Conservation (phyloP, 2,329 filamentous ascomycete species). For the Chalara sp. region DNA sequence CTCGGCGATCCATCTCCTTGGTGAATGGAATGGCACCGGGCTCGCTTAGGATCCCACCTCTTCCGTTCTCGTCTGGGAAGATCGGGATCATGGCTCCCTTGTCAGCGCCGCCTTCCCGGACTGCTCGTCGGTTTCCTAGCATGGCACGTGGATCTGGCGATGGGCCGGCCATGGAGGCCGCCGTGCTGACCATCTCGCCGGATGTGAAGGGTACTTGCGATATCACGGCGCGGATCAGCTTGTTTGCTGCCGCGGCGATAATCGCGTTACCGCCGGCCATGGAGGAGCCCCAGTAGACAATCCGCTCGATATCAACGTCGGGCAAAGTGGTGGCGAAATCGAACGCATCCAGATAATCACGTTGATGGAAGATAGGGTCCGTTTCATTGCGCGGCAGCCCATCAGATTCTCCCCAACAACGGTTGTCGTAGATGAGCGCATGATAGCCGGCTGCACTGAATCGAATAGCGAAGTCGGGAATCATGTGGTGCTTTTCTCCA, state of each 20-base stretch:
- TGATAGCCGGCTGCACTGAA: slow-evolving; percentile 14
- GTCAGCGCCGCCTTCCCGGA: neutral
- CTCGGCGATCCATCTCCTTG: neutral
- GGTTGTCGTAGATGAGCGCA: slow-evolving; percentile 29
- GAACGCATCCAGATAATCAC: slow-evolving; percentile 31
- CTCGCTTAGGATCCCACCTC: neutral
- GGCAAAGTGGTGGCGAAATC: slow-evolving; percentile 25
- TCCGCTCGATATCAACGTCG: slow-evolving; percentile 23
- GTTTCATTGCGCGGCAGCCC: slow-evolving; percentile 26
- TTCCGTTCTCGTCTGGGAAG: slow-evolving; percentile 1
- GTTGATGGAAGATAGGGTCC: slow-evolving; percentile 20
- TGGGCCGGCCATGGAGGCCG: neutral
- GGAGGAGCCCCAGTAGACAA: slow-evolving; percentile 30
- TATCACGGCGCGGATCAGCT: slow-evolving; percentile 31
- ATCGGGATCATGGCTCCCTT: neutral
- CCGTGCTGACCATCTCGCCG: neutral
- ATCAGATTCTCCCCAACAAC: slow-evolving; percentile 27
- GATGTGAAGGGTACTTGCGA: neutral
- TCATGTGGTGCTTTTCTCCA: slow-evolving; percentile 5
- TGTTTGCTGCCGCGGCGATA: slow-evolving; percentile 30
- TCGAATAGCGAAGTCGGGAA: slow-evolving; percentile 9
- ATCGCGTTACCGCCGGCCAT: slow-evolving; percentile 33
- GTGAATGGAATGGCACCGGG: neutral
- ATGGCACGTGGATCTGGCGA: neutral
- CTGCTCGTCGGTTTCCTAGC: neutral